phyloP scores from a whole-genome alignment of 1,284 basidiomycete species.

The Cryptococcus sp. region DNA sequence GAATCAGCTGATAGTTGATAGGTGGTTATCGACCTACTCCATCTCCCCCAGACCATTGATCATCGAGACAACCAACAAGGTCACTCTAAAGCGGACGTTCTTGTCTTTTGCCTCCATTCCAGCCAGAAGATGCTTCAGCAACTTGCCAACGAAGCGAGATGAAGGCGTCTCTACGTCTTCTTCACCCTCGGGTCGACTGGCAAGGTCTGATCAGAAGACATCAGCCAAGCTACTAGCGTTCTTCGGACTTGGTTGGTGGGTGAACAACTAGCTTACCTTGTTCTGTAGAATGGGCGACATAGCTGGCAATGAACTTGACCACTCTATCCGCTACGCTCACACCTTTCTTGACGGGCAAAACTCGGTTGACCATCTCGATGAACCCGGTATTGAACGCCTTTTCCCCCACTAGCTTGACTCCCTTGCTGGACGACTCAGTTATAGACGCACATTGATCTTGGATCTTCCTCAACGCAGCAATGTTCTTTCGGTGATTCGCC shows the following conservation, averaged over 20 bases:
- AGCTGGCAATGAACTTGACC: conserved; percentile 81
- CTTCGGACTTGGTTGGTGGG: no score
- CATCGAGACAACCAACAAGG: conserved; percentile 77
- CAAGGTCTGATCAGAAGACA: conserved; percentile 17
- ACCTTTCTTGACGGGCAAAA: conserved; percentile 82
- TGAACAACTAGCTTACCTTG: conserved; percentile 61
- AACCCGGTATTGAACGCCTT: conserved; percentile 75
- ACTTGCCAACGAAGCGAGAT: conserved; percentile 70
- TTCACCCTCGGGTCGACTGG: conserved; percentile 52
- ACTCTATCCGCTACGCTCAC: conserved; percentile 74
- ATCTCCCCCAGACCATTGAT: conserved; percentile 78
- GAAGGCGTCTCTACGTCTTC: conserved; percentile 71
- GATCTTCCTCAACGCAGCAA: conserved; percentile 79
- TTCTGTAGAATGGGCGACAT: conserved; percentile 74
- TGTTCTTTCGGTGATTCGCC: conserved; percentile 90
- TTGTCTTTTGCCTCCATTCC: conserved; percentile 91
- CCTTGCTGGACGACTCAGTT: conserved; percentile 59
- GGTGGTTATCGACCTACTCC: conserved; percentile 62
- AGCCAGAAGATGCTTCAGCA: conserved; percentile 75
- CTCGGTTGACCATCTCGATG: conserved; percentile 68
- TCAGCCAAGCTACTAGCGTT: no score
- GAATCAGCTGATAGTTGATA: no score
- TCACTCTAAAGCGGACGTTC: conserved; percentile 75
- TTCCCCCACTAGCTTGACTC: conserved; percentile 74
- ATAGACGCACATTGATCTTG: conserved; percentile 67